Conservation (phyloP, 495 filamentous ascomycete genomes). For the Umbilicaria muhlenbergii region DNA sequence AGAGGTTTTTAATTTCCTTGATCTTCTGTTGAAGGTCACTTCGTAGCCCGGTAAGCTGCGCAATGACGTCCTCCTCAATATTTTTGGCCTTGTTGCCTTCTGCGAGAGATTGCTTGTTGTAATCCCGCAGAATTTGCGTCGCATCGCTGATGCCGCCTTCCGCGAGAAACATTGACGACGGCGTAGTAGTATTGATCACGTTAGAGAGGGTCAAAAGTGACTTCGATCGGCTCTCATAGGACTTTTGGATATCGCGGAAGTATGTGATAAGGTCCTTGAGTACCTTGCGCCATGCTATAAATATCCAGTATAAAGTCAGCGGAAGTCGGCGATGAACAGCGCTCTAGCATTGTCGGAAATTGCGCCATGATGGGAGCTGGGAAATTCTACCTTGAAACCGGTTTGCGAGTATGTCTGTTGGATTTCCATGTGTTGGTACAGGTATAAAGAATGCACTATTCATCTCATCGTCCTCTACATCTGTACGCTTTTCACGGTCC, state of each 20-base stretch:
- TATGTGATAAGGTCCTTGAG: slow-evolving; percentile 91
- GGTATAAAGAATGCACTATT: slow-evolving; percentile 82
- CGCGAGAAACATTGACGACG: slow-evolving; percentile 55
- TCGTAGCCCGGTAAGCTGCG: slow-evolving; percentile 67
- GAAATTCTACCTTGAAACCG: slow-evolving; percentile 66
- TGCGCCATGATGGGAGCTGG: background rate
- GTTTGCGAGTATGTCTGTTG: slow-evolving; percentile 78
- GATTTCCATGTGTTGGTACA: slow-evolving; percentile 71
- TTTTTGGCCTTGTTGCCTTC: slow-evolving; percentile 83
- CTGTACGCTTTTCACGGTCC: slow-evolving; percentile 36
- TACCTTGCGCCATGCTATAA: slow-evolving; percentile 79
- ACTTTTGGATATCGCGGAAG: slow-evolving; percentile 81
- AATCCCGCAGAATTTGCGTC: slow-evolving; percentile 59
- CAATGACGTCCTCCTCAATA: slow-evolving; percentile 81
- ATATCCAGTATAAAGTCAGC: background rate
- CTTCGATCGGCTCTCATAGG: slow-evolving; percentile 78
- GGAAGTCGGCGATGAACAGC: background rate
- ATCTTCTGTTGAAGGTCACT: slow-evolving; percentile 89
- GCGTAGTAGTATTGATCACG: slow-evolving; percentile 61
- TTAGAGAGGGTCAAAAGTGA: slow-evolving; percentile 69
- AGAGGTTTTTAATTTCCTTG: slow-evolving; percentile 88
- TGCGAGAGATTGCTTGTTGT: slow-evolving; percentile 63
- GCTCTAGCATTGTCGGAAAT: background rate
- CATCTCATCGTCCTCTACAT: slow-evolving; percentile 39
- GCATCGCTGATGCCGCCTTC: slow-evolving; percentile 78